These are phyloP conservation scores for Panaeolus cyanescens DNA, from an alignment of 768 basidiomycete genomes.

Conservation along the genomic window DNA sequence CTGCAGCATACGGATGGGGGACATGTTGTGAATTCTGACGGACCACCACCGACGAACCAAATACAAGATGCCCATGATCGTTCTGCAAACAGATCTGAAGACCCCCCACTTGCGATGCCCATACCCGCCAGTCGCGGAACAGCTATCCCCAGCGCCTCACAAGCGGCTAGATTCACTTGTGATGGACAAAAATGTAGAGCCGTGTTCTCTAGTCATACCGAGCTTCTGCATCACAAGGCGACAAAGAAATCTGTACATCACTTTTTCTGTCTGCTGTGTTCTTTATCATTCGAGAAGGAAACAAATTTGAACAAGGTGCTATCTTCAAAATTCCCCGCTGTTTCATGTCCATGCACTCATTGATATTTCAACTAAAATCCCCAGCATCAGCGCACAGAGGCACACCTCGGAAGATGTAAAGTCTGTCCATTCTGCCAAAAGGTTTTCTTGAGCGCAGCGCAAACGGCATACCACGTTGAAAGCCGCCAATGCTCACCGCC, in stretches of 20 bases:
- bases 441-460: too few species aligned
- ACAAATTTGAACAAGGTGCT: neutral
- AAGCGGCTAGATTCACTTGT: neutral
- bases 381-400: neutral
- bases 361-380: too few species aligned
- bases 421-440: too few species aligned
- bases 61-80: neutral
- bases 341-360: neutral
- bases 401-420: too few species aligned
- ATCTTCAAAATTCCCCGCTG: neutral
- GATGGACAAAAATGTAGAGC: neutral
- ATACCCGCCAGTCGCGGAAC: neutral
- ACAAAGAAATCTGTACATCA: neutral
- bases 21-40: too few species aligned
- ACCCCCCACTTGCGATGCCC: neutral
- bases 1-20: neutral
- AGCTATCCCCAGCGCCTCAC: neutral
- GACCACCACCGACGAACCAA: neutral
- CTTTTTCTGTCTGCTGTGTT: neutral
- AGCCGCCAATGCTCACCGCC: too few species aligned
- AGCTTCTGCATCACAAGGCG: neutral
- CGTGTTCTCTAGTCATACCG: neutral
- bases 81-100: neutral
- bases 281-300: neutral
- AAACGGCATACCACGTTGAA: too few species aligned